Evolutionary conservation across 345 rosid species (phyloP).

Genomic region (Ceriops tagal): DNA sequence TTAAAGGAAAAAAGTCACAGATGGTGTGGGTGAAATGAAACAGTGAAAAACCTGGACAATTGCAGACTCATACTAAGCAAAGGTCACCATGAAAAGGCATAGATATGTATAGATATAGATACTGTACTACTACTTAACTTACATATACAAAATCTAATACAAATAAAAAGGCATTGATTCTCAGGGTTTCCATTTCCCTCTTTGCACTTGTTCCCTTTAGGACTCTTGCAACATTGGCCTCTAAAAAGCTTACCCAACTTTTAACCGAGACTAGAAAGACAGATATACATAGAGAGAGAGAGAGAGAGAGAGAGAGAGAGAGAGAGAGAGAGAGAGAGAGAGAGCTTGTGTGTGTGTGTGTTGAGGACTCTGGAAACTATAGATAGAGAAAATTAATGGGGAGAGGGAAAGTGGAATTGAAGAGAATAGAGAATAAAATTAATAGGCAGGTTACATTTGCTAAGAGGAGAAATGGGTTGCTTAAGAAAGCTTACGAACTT

Average conservation of each 20-base stretch:
- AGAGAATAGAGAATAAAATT: constrained; percentile 64
- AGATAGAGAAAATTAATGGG: constrained; percentile 35
- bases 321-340: constrained; percentile 4
- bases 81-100: not conserved
- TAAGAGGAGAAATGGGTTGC: constrained; percentile 67
- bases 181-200: constrained; percentile 31
- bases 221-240: not conserved
- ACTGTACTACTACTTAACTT: not conserved
- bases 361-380: not conserved
- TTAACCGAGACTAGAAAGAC: constrained; percentile 36
- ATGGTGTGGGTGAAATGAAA: not conserved
- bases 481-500: constrained; percentile 63
- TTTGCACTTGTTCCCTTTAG: not conserved
- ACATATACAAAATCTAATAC: not conserved
- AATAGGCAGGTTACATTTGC: constrained; percentile 66
- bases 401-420: constrained; percentile 63
- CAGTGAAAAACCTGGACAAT: constrained; percentile 16
- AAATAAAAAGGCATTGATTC: not conserved
- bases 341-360: not conserved
- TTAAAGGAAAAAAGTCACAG: not conserved
- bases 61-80: not conserved
- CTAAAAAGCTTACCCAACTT: constrained; percentile 23
- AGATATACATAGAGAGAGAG: not conserved
- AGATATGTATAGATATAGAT: constrained; percentile 1
- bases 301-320: no score